Conservation (phyloP, 371 early-diverging fungal species). For the Mucor racemosus region DNA sequence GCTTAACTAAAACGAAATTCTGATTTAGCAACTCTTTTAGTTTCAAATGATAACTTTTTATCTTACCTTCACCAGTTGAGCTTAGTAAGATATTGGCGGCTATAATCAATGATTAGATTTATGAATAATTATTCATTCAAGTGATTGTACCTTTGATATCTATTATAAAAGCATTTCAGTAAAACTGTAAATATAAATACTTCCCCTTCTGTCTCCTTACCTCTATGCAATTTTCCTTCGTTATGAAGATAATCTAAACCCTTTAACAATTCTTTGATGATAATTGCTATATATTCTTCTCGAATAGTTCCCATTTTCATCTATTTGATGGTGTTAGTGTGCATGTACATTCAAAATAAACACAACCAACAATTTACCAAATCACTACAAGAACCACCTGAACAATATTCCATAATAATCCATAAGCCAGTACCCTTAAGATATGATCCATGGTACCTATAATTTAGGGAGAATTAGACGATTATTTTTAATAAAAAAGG, state of each 20-base stretch:
- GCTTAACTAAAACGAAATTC: constrained; percentile 66
- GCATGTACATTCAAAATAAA: too few relatives aligned
- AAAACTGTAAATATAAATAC: background rate
- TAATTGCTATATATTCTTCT: constrained; percentile 92
- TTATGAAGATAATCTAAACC: constrained; percentile 96
- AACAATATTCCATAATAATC: constrained; percentile 95
- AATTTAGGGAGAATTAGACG: constrained; percentile 22
- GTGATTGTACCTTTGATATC: constrained; percentile 72
- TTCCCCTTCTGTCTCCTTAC: constrained; percentile 32
- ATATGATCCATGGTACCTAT: constrained; percentile 81
- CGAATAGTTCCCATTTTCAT: constrained; percentile 84
- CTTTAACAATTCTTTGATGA: constrained; percentile 86
- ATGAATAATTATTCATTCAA: background rate
- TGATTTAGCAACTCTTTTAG: background rate
- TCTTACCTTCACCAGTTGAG: constrained; percentile 70
- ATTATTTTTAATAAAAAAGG: constrained; percentile 9
- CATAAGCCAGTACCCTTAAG: constrained; percentile 85
- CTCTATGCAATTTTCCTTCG: constrained; percentile 94
- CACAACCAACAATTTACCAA: constrained; percentile 53
- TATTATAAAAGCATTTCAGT: constrained; percentile 17
- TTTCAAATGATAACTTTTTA: background rate
- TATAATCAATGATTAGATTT: constrained; percentile 20
- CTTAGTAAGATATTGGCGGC: constrained; percentile 88
- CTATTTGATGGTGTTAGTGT: constrained; percentile 30
- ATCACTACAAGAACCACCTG: constrained; percentile 92